Base-by-base conservation (phyloP, 1,284 basidiomycete species). In the Trametes polyzona region DNA sequence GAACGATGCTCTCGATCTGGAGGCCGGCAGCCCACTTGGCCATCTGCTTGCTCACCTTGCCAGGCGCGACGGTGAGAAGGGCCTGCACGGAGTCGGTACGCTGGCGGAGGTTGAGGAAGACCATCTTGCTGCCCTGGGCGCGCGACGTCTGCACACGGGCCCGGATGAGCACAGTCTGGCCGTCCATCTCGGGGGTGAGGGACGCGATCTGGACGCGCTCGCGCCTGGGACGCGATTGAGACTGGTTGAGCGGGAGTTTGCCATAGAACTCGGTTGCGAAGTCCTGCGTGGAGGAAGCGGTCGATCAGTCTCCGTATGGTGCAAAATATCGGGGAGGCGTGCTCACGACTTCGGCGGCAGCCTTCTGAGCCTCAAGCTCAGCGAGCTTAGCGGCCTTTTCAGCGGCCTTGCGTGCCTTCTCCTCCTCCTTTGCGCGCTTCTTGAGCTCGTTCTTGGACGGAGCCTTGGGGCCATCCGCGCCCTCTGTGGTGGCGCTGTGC, bases 41-140 rank as follows among this genome's bases (percentile, higher is more conserved):
- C 97, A 99, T 99, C 74, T 97, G 95, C 74, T 96, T 97, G 63
- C 95, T 98, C 16, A 99, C 83, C 68, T 89, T 90, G 57, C 88
- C 90, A 21, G 88, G 86, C 33, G 91, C 80, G 43, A 92, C 86
- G 37, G 83, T 79, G 46, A 98, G 78, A 16, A 98, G 79, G 37
- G 92, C 95, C 74, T 99, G 97, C 4, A 99, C 88, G 2, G 96
- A 93, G 70, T 93, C 83, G 35, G 84, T 88, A 66, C 93, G 86
- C 73, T 99, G 95, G 56, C 97, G 91, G 59, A 99, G 82, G 68
- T 88, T 89, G 57, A 99, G 78, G 77, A 99, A 99, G 51, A 93
- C 92, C 84, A 98, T 95, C 79, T 96, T 99, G 77, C 80, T 85
- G 73, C 92, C 92, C 73, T 96, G 93, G 1, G 93, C 90, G 65